A percentile compares a stretch with the other conserved stretches of the same genome.
These are phyloP conservation scores for Plasmodium sp. DNA, from an alignment of 169 alveolate genomes.

Conservation along the genomic window DNA sequence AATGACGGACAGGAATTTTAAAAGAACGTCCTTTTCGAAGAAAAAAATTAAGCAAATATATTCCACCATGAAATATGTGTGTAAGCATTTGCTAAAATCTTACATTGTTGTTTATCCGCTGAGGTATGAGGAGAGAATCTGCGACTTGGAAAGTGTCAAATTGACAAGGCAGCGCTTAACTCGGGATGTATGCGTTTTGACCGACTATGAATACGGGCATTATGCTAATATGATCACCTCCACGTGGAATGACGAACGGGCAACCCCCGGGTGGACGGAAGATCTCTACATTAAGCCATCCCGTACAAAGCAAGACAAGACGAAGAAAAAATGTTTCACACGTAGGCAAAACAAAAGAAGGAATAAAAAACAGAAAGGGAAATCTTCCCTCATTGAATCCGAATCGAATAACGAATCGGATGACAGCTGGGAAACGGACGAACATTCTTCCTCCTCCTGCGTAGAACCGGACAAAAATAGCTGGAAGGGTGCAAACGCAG, in stretches of 20 bases:
- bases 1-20: neutral
- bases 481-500: neutral
- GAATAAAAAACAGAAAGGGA: neutral
- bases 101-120: constrained; percentile 29
- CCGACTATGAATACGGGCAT: constrained; percentile 30
- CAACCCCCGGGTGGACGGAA: neutral
- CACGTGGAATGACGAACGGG: neutral
- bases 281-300: neutral
- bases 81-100: constrained; percentile 13
- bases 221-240: neutral
- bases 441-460: neutral
- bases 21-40: neutral
- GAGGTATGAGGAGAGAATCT: neutral
- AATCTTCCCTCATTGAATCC: neutral
- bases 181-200: constrained; percentile 2
- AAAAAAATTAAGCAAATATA: constrained; percentile 25
- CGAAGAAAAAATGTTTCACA: neutral
- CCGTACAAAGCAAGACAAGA: neutral
- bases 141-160: neutral
- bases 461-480: neutral
- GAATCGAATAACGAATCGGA: neutral
- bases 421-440: neutral
- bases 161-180: neutral
- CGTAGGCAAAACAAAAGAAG: neutral
- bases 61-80: constrained; percentile 38